Evolutionary conservation across 345 rosid species (phyloP).

Genomic region (Populus tremula): DNA sequence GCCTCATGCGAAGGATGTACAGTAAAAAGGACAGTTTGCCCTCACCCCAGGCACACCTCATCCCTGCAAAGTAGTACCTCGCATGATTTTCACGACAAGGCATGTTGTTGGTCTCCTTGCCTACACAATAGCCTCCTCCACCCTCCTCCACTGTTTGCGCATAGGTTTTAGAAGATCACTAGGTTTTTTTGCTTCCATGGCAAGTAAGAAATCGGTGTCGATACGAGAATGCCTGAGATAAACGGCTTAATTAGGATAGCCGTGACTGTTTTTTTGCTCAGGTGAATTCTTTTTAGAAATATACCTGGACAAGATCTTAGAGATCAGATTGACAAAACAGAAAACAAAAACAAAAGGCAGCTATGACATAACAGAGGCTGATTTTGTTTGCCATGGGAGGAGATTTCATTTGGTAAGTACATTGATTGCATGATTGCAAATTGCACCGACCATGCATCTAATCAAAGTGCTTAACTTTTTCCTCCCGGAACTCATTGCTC

Average conservation of each 20-base stretch:
- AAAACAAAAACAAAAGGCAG: not conserved
- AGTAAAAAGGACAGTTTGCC: conserved; percentile 1
- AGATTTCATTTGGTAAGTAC: not conserved
- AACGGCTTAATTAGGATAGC: not conserved
- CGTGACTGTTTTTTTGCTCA: no score
- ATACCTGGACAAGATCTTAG: not conserved
- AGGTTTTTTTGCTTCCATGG: not conserved
- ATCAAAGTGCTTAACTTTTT: conserved; percentile 11
- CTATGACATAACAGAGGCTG: not conserved
- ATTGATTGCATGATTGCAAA: not conserved
- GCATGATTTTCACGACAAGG: conserved; percentile 12
- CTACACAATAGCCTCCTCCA: conserved; percentile 4
- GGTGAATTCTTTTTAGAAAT: no score
- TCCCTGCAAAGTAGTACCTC: not conserved
- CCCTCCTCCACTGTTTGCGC: conserved; percentile 5
- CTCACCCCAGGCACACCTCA: not conserved
- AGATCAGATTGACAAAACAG: not conserved
- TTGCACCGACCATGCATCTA: conserved; percentile 2
- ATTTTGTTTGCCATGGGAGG: not conserved
- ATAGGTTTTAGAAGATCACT: not conserved
- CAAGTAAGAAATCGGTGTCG: not conserved
- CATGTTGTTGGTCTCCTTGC: not conserved
- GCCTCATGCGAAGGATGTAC: not conserved
- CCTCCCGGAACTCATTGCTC: conserved; percentile 17
- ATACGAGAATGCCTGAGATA: not conserved